Evolutionary conservation across 805 yeast genomes (phyloP), one percentile per base, ranked within the genome.

Genomic region (Lipomyces kockii): DNA sequence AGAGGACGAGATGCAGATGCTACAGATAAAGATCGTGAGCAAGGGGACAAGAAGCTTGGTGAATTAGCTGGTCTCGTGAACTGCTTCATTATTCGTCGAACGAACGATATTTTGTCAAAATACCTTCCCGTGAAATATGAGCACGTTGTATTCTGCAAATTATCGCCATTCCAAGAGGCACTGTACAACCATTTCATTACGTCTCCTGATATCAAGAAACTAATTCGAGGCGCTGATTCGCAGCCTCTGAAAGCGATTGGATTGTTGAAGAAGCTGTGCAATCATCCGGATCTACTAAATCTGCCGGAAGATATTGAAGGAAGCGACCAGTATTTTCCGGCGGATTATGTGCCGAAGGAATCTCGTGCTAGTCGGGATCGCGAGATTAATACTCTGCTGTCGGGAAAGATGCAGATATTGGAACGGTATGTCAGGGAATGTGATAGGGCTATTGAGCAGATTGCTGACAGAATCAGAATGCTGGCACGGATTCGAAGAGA

Each of bases 61-160:
- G 92, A 90, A 72, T 80, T 95, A 59, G 87, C 94, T 0, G 85
- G 82, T 37, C 76, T 92, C 58, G 99, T 95, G 1, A 90, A 93
- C 43, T 89, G 87, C 73, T 94, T 94, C 77, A 95, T 95, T 76
- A 95, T 95, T 67, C 85, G 99, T 76, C 87, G 99, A 76, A 92
- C 98, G 0, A 95, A 95, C 80, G 99, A 95, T 78, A 91, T 95
- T 73, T 81, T 95, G 64, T 89, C 97, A 37, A 94, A 95, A 78
- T 95, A 95, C 76, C 82, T 95, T 67, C 99, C 99, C 0, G 91
- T 96, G 70, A 95, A 95, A 78, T 93, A 92, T 76, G 99, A 95
- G 77, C 97, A 95, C 78, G 98, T 95, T 27, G 90, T 95, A n/a
- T 95, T 94, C 77, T 92, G 95, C 68, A 89, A 88, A 55, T 80